Evolutionary conservation across 352 stramenopile species (phyloP), one percentile per base, ranked within the genome.

Genomic region (Pythium folliculosum): DNA sequence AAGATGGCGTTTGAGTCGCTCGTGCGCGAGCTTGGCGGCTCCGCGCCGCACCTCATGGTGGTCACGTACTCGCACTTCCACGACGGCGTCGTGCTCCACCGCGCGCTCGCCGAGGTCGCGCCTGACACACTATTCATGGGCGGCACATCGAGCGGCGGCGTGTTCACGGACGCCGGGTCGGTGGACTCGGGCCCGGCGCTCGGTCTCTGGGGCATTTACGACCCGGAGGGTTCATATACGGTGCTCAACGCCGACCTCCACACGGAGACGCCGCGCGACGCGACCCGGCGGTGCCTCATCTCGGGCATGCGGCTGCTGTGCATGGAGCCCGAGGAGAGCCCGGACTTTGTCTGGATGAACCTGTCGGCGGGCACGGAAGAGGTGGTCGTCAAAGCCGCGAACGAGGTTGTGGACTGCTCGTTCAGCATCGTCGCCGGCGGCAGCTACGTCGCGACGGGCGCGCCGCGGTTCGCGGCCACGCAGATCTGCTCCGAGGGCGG

Each of bases 91-190:
- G 56, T 70, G 22, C 76, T 93, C 16, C 83, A 91, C 66, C 75
- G 84, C 53, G 81, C 83, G 14, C 73, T 95, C 1, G 69, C 84
- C 16, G 75, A 75, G n/a, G 71, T 74, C 17, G 83, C 86, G 30
- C 84, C 84, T 0, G 78, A 92, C 62, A 91, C 86, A 32, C 78
- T 95, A 37, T 95, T 93, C 67, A 91, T 93, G 78, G 87, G 87
- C 45, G 78, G 80, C 38, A 92, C 82, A 14, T 91, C 86, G 22
- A 90, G 81, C 32, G 83, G 76, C 45, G 82, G 85, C 5, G 82
- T 94, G 6, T 94, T 76, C 52, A 88, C 55, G 23, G 75, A 82
- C 14, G 56, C 65, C 61, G 81, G 69, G 22, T 75, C 59, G 30
- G 75, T 74, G 23, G 74, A 78, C 54, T 67, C 30, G 8, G 72